phyloP scores from a whole-genome alignment of 371 early-diverging fungal species.

The Mucor indicus region DNA sequence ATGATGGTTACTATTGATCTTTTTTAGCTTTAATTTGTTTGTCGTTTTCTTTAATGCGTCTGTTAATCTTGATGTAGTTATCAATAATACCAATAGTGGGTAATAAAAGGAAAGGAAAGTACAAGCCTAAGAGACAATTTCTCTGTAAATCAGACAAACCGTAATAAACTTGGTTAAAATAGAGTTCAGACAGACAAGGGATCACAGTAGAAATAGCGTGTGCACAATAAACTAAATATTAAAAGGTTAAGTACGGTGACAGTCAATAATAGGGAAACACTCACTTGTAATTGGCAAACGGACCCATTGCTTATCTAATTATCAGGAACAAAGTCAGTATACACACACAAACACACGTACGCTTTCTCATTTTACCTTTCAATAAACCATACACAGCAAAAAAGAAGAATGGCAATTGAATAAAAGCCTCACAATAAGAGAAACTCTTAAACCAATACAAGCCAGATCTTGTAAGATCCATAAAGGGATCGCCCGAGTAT shows the following conservation, averaged over 20 bases:
- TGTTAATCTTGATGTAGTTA: slow-evolving; percentile 4
- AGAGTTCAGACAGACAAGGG: slow-evolving; percentile 14
- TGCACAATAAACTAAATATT: slow-evolving; percentile 16
- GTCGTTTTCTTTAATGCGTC: slow-evolving; percentile 1
- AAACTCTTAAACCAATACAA: slow-evolving; percentile 21
- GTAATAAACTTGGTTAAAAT: neutral
- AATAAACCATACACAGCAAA: slow-evolving; percentile 19
- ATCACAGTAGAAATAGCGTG: slow-evolving; percentile 22
- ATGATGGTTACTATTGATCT: too few species aligned
- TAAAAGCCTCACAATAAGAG: slow-evolving; percentile 19
- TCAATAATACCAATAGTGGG: slow-evolving; percentile 14
- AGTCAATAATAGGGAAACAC: neutral
- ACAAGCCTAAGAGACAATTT: slow-evolving; percentile 7
- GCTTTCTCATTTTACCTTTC: slow-evolving; percentile 9
- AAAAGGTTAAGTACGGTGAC: neutral
- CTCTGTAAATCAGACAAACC: slow-evolving; percentile 6
- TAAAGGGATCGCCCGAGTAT: slow-evolving; percentile 13
- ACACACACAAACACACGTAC: neutral
- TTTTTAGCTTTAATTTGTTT: too few species aligned
- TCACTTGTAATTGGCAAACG: slow-evolving; percentile 22
- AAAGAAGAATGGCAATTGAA: slow-evolving; percentile 24
- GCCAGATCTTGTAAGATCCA: slow-evolving; percentile 5
- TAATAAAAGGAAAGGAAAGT: slow-evolving; percentile 17
- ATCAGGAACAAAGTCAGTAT: neutral
- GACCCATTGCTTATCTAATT: slow-evolving; percentile 16